phyloP scores from a whole-genome alignment of 2,329 filamentous ascomycete genomes.

The Colletotrichum lini region DNA sequence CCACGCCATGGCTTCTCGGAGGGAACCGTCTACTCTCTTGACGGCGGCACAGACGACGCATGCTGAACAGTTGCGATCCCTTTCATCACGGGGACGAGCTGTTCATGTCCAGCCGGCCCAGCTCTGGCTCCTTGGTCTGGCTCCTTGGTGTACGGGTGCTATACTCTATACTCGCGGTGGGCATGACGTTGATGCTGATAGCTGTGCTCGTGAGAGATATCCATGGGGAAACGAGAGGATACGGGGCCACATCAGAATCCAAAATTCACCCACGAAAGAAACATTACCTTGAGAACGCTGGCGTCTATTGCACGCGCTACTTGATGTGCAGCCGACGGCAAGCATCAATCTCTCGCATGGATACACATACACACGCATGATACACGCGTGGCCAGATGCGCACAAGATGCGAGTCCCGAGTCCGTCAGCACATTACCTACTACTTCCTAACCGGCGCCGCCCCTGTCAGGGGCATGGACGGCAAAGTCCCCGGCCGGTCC shows the following conservation, averaged over 20 bases:
- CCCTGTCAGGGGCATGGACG: slow-evolving; percentile 7
- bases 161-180: too few relatives aligned
- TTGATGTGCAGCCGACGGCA: background rate
- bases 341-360: background rate
- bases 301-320: slow-evolving; percentile 6
- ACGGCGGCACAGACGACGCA: background rate
- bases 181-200: too few relatives aligned
- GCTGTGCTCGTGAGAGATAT: too few relatives aligned
- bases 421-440: background rate
- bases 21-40: background rate
- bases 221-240: too few relatives aligned
- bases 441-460: slow-evolving; percentile 1
- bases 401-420: too few relatives aligned
- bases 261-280: too few relatives aligned
- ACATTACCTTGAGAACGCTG: too few relatives aligned
- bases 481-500: slow-evolving; percentile 17
- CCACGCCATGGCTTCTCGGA: background rate
- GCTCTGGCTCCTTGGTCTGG: background rate
- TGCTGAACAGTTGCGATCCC: background rate
- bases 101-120: background rate
- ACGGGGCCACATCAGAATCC: too few relatives aligned
- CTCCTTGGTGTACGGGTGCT: background rate
- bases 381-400: too few relatives aligned
- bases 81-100: slow-evolving; percentile 1
- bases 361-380: too few relatives aligned